Evolutionary conservation across 768 basidiomycete genomes (phyloP), one percentile per base, ranked within the genome.

Genomic region (Clitopilus hobsonii): DNA sequence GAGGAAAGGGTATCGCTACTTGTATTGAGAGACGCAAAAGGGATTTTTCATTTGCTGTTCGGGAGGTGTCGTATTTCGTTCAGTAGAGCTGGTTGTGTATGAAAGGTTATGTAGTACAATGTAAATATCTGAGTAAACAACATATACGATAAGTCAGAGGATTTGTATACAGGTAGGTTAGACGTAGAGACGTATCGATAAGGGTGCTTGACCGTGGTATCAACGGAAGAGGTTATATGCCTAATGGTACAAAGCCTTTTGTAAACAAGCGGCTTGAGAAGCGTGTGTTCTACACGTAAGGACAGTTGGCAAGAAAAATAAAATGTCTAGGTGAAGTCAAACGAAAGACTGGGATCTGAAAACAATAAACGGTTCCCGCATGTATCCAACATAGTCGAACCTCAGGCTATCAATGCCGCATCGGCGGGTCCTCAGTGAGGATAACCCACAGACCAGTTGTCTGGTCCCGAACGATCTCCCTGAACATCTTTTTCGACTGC

Each of bases 1-100:
- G 59, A 75, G 79, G 59, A 81, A 74, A 63, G 81, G 81, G 0
- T 85, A 84, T 69, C 71, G 83, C 26, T 86, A 84, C 63, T 65
- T 85, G 41, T 78, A 80, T 57, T 85, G n/a, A 45, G 22, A 45
- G n/a, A n/a, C n/a, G n/a, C n/a, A n/a, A n/a, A n/a, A n/a, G n/a
- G n/a, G n/a, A n/a, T n/a, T n/a, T n/a, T n/a, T n/a, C n/a, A n/a
- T n/a, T n/a, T n/a, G n/a, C n/a, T n/a, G n/a, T n/a, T n/a, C n/a
- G n/a, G n/a, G n/a, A n/a, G n/a, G n/a, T n/a, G n/a, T n/a, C n/a
- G n/a, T n/a, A n/a, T n/a, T n/a, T n/a, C n/a, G n/a, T n/a, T n/a
- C n/a, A n/a, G n/a, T n/a, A n/a, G n/a, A n/a, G n/a, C n/a, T n/a
- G n/a, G n/a, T n/a, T n/a, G n/a, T n/a, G n/a, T n/a, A n/a, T n/a